phyloP scores from a whole-genome alignment of 202 grass and related monocot genomes.

The Zizania palustris region DNA sequence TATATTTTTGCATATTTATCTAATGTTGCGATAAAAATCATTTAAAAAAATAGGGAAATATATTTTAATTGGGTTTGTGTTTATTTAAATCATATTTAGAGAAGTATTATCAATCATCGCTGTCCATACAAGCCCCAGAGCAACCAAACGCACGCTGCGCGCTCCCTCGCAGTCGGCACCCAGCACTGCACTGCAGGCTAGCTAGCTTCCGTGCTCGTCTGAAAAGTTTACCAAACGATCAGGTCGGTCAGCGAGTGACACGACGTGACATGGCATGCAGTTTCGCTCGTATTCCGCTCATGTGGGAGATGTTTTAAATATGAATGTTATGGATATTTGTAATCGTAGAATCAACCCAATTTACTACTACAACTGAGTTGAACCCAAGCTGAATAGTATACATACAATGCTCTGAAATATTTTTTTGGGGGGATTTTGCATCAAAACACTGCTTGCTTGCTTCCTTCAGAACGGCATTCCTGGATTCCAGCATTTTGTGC shows the following conservation, averaged over 20 bases:
- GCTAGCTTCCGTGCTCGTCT: not conserved
- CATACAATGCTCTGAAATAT: not conserved
- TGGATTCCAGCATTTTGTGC: not conserved
- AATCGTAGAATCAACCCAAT: not conserved
- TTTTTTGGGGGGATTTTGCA: not conserved
- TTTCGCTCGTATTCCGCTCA: not conserved
- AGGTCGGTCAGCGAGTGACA: not conserved
- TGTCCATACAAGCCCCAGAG: too few species aligned
- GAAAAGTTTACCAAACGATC: not conserved
- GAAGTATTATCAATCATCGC: too few species aligned
- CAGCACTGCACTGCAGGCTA: not conserved
- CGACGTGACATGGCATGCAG: not conserved
- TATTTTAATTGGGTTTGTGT: too few species aligned
- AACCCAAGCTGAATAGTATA: too few species aligned
- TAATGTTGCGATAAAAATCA: too few species aligned
- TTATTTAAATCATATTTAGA: too few species aligned
- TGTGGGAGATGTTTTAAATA: slow-evolving; percentile 15
- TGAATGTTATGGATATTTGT: not conserved
- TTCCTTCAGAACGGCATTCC: not conserved
- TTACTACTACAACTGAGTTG: not conserved
- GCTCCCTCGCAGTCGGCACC: not conserved
- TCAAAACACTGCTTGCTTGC: not conserved
- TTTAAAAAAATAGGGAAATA: too few species aligned
- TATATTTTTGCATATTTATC: too few species aligned
- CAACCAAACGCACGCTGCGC: too few species aligned